Evolutionary conservation across 495 filamentous ascomycete species (phyloP).

Genomic region (Jackrogersella minutella): DNA sequence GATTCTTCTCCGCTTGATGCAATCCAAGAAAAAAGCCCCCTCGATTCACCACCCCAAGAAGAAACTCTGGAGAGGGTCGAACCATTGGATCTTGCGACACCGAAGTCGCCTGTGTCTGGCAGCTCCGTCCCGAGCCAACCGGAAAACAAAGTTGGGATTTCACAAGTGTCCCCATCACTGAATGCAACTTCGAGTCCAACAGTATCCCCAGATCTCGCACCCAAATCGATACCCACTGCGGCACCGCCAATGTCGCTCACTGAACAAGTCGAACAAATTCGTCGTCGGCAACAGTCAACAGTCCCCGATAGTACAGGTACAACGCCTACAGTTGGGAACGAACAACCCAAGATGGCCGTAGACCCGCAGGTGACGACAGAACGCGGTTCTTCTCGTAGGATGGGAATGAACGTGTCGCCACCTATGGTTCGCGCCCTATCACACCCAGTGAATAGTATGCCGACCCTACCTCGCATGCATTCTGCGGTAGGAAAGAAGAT

Average conservation of each 20-base stretch:
- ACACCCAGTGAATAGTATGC: constrained; percentile 60
- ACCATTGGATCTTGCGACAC: constrained; percentile 76
- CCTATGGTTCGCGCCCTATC: constrained; percentile 75
- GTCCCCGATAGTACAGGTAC: constrained; percentile 39
- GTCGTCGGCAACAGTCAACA: constrained; percentile 51
- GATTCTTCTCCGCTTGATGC: constrained; percentile 26
- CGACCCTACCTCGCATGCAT: constrained; percentile 39
- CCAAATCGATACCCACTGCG: constrained; percentile 10
- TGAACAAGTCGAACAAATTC: constrained; percentile 61
- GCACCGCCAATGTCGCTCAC: constrained; percentile 46
- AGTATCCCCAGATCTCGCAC: constrained; percentile 13
- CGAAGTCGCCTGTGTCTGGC: constrained; percentile 44
- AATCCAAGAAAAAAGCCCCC: constrained; percentile 28
- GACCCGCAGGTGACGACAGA: constrained; percentile 42
- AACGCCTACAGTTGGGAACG: constrained; percentile 33
- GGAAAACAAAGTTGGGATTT: constrained; percentile 9
- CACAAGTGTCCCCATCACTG: constrained; percentile 8
- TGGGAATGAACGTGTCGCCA: constrained; percentile 62
- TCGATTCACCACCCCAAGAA: constrained; percentile 32
- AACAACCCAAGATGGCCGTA: constrained; percentile 15
- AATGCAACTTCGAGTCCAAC: constrained; percentile 2
- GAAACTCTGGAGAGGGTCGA: constrained; percentile 63
- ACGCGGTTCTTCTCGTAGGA: constrained; percentile 53
- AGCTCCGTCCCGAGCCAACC: constrained; percentile 19
- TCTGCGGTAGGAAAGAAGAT: constrained; percentile 39